Evolutionary conservation across 306 rosid genomes (phyloP).

Genomic region (Alnus rubra): DNA sequence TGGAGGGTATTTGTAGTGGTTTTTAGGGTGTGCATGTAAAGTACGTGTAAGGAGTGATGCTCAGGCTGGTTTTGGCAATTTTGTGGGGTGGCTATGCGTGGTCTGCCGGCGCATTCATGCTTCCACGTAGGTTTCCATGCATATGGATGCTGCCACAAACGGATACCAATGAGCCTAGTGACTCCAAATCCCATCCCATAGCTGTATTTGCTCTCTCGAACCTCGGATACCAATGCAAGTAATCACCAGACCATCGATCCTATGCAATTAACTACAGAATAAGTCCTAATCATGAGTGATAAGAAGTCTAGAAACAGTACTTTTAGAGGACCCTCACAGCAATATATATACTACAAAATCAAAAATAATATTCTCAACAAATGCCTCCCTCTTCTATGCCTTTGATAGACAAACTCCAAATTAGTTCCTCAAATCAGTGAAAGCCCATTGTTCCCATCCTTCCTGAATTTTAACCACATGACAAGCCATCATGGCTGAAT

Average conservation of each 20-base stretch:
- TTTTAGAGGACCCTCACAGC: background rate
- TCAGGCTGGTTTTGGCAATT: background rate
- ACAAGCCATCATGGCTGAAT: background rate
- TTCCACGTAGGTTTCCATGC: too few species aligned
- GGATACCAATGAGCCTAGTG: background rate
- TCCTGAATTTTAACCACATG: background rate
- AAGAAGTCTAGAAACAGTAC: background rate
- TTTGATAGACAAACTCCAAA: background rate
- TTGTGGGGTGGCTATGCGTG: too few species aligned
- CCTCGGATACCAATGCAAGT: background rate
- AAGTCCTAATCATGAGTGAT: background rate
- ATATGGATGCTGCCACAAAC: too few species aligned
- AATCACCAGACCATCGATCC: background rate
- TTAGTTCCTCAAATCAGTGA: conserved; percentile 1
- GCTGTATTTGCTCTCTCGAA: background rate
- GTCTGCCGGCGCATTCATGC: too few species aligned
- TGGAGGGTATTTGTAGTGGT: background rate
- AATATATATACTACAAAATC: background rate
- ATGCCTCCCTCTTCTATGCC: background rate
- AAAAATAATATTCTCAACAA: background rate
- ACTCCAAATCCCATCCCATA: background rate
- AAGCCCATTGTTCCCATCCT: background rate
- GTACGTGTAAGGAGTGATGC: conserved; percentile 10
- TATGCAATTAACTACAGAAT: background rate
- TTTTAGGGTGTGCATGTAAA: conserved; percentile 15